Percentiles rank a stretch among this genome's conserved stretches.
Conservation (phyloP, 257 asterid genomes). For the Solanum habrochaites region DNA sequence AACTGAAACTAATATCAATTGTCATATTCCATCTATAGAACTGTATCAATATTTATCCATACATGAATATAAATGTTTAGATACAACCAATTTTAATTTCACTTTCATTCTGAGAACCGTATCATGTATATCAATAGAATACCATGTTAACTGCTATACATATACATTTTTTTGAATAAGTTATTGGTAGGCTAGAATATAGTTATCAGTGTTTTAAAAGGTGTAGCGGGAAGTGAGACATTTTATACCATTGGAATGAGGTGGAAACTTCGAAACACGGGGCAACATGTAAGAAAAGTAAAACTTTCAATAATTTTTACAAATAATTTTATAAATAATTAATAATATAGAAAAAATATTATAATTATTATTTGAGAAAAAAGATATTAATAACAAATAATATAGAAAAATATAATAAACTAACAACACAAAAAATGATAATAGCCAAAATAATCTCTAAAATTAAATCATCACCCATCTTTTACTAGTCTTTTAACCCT, state of each 20-base stretch:
- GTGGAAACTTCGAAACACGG: too few relatives aligned
- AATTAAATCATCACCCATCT: neutral
- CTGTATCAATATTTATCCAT: too few relatives aligned
- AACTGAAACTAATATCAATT: neutral
- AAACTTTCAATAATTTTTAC: too few relatives aligned
- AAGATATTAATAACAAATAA: too few relatives aligned
- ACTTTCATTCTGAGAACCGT: neutral
- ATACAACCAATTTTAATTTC: neutral
- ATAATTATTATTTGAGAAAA: too few relatives aligned
- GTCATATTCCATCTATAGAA: neutral
- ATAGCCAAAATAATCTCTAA: neutral
- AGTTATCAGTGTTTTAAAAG: too few relatives aligned
- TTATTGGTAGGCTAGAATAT: neutral
- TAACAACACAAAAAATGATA: too few relatives aligned
- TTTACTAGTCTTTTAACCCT: neutral
- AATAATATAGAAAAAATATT: too few relatives aligned
- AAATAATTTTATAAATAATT: too few relatives aligned
- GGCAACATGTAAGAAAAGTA: too few relatives aligned
- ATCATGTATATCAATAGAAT: neutral
- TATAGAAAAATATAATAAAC: neutral
- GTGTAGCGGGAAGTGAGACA: too few relatives aligned
- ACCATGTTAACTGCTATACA: neutral
- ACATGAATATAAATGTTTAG: neutral
- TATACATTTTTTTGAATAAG: neutral
- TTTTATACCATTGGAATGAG: too few relatives aligned